Evolutionary conservation across 768 basidiomycete genomes (phyloP).

Genomic region (Lactarius psammicola): DNA sequence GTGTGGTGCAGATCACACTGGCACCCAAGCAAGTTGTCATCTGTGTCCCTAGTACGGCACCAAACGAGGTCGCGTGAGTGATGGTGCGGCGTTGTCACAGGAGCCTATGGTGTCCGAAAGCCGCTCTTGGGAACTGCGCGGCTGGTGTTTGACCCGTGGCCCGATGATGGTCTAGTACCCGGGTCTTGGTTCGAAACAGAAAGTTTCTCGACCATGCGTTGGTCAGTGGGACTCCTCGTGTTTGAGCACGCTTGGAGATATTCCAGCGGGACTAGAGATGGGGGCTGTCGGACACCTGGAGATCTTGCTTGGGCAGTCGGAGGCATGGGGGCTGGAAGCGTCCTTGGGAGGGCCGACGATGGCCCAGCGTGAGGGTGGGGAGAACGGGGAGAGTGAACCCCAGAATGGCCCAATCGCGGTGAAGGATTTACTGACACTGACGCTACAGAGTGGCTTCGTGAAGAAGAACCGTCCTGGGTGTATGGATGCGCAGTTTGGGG

Average conservation of each 20-base stretch:
- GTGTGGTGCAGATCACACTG: background rate
- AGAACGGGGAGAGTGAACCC: background rate
- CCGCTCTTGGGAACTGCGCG: slow-evolving; percentile 12
- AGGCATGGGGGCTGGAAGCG: background rate
- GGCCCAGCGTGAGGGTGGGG: background rate
- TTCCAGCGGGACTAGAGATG: slow-evolving; percentile 27
- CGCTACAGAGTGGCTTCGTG: slow-evolving; percentile 9
- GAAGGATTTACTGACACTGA: background rate
- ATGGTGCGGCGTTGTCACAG: background rate
- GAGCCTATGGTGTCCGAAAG: background rate
- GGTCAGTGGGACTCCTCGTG: slow-evolving; percentile 23
- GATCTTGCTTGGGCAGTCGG: background rate
- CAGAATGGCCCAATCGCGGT: background rate
- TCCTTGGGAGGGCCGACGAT: background rate
- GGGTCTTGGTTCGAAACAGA: slow-evolving; percentile 13
- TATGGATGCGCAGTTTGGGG: slow-evolving; percentile 24
- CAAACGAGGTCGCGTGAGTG: background rate
- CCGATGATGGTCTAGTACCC: slow-evolving; percentile 6
- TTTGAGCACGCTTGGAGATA: slow-evolving; percentile 19
- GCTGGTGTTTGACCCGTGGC: background rate
- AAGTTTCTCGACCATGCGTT: slow-evolving; percentile 24
- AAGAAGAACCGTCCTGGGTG: slow-evolving; percentile 15
- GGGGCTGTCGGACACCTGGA: slow-evolving; percentile 2
- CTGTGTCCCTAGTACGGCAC: slow-evolving; percentile 5
- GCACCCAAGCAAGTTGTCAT: background rate